Base-by-base conservation (phyloP, 495 filamentous ascomycete species). In the Aspergillus ellipticus region DNA sequence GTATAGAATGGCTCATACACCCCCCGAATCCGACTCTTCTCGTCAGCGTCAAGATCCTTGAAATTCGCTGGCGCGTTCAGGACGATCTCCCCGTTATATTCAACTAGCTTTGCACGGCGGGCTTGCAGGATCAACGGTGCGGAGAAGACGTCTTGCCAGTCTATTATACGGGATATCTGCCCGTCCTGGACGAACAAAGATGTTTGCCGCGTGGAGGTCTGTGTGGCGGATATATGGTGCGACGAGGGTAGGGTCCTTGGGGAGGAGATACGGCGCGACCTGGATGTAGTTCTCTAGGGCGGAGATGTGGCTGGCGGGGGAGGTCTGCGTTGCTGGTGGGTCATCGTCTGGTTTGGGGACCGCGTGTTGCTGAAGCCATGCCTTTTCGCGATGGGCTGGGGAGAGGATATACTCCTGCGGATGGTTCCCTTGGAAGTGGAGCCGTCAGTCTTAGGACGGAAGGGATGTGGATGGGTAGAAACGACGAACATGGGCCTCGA, bases 171-270 rank as follows among this genome's bases (percentile, higher is more conserved):
- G 3, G 65, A 56, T 11, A 73, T 63, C 2, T 50, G 58, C 0
- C 54, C 55, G 9, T 63, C 35, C 47, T 63, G 43, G 35, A 74
- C 64, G 51, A 74, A n/a, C n/a, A n/a, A n/a, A 73, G 9, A 76
- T 66, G 47, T 75, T 76, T 1, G 53, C 60, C 37, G 60, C 37
- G 43, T 69, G 71, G 24, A 75, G 58, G 47, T 76, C 72, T 9
- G 51, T 53, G 56, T 76, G 69, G 67, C 67, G 71, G 15, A 74
- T 45, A 41, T 53, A 47, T 35, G 67, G 54, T 22, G 60, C 54
- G 26, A 49, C n/a, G 10, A 70, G 56, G 3, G 31, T 26, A 49
- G 51, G 41, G 24, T 66, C 62, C 10, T 49, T 20, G 39, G 61
- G 65, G 6, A 73, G 48, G 0, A 71, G 60, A 52, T 59, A 64